These are phyloP conservation scores for Trichomonascus vanleenenianus DNA, from an alignment of 805 yeast species.

Conservation along the genomic window DNA sequence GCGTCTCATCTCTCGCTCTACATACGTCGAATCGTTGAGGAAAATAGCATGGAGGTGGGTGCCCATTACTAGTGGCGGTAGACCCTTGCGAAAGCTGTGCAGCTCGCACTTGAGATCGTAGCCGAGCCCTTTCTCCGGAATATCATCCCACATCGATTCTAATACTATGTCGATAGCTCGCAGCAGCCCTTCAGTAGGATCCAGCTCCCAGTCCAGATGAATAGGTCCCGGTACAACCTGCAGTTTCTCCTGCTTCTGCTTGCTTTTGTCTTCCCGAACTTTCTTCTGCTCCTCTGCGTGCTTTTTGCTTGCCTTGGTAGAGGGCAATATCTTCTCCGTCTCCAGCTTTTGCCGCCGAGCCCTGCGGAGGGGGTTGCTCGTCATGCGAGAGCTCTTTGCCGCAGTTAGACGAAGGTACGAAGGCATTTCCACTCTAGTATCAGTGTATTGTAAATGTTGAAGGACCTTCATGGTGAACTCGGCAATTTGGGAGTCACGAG, in stretches of 20 bases:
- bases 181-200: slow-evolving; percentile 12
- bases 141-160: slow-evolving; percentile 24
- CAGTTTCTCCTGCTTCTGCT: slow-evolving; percentile 14
- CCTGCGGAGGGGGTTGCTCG: neutral
- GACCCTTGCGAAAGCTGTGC: slow-evolving; percentile 17
- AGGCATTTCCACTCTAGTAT: neutral
- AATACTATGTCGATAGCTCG: slow-evolving; percentile 21
- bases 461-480: too few relatives aligned
- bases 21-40: slow-evolving; percentile 28
- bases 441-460: too few relatives aligned
- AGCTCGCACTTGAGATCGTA: slow-evolving; percentile 21
- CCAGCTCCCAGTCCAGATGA: slow-evolving; percentile 14
- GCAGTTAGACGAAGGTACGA: slow-evolving; percentile 12
- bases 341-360: too few relatives aligned
- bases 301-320: slow-evolving; percentile 4
- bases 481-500: too few relatives aligned
- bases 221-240: slow-evolving; percentile 13
- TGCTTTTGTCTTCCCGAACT: slow-evolving; percentile 7
- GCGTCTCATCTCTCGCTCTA: slow-evolving; percentile 28
- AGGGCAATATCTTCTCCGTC: too few relatives aligned
- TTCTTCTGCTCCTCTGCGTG: slow-evolving; percentile 19
- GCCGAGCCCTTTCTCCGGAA: slow-evolving; percentile 27
- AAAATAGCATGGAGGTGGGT: slow-evolving; percentile 31
- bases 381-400: slow-evolving; percentile 7
- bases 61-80: slow-evolving; percentile 28